These are phyloP conservation scores for Monosporozyma siamensis DNA, from an alignment of 805 yeast genomes.

Conservation along the genomic window DNA sequence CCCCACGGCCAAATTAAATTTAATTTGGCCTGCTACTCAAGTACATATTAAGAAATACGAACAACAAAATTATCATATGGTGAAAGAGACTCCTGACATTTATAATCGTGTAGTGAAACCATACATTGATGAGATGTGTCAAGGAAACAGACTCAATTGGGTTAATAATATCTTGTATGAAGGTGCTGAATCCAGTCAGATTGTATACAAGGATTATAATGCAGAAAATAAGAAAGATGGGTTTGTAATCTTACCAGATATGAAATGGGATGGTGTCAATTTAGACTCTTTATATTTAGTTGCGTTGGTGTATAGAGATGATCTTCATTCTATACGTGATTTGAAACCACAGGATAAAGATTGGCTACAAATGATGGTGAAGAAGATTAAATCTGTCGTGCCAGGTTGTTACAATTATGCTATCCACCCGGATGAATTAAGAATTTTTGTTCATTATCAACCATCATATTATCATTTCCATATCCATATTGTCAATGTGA, in stretches of 20 bases:
- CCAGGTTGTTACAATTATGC: slow-evolving; percentile 36
- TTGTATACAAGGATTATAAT: slow-evolving; percentile 49
- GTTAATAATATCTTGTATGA: slow-evolving; percentile 73
- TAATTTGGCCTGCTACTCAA: slow-evolving; percentile 84
- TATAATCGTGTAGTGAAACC: slow-evolving; percentile 61
- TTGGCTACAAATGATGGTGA: slow-evolving; percentile 43
- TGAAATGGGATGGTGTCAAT: slow-evolving; percentile 88
- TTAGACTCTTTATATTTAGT: slow-evolving; percentile 66
- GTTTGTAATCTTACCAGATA: slow-evolving; percentile 80
- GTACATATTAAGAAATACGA: slow-evolving; percentile 72
- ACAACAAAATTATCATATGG: slow-evolving; percentile 46
- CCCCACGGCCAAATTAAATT: slow-evolving; percentile 62
- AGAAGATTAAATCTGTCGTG: slow-evolving; percentile 40
- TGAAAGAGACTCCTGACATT: slow-evolving; percentile 76
- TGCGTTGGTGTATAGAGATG: slow-evolving; percentile 60
- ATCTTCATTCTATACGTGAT: slow-evolving; percentile 70
- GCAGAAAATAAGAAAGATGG: slow-evolving; percentile 46
- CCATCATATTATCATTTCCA: slow-evolving; percentile 97
- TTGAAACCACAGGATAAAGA: slow-evolving; percentile 47
- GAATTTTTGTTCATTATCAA: slow-evolving; percentile 84
- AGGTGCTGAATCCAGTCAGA: slow-evolving; percentile 77
- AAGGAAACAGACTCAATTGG: slow-evolving; percentile 80
- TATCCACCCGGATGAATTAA: slow-evolving; percentile 47
- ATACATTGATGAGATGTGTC: slow-evolving; percentile 58
- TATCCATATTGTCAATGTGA: slow-evolving; percentile 73